phyloP scores from a whole-genome alignment of 805 yeast genomes.

The Ogataea allantospora region DNA sequence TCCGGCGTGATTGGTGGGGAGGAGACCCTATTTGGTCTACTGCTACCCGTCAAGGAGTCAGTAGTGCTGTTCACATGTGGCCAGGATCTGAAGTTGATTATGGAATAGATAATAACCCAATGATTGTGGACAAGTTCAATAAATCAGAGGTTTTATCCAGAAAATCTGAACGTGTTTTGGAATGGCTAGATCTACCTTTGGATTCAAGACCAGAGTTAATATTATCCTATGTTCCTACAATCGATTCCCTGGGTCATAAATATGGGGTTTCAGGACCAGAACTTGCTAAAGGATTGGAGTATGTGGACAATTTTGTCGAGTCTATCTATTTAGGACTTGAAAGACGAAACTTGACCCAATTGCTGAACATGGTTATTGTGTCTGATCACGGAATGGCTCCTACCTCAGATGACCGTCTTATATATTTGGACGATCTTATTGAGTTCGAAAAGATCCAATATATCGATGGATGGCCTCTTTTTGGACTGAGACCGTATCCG shows the following conservation, averaged over 20 bases:
- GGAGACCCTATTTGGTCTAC: constrained; percentile 91
- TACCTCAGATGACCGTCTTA: constrained; percentile 63
- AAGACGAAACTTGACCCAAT: constrained; percentile 54
- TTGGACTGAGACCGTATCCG: constrained; percentile 63
- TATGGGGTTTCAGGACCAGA: constrained; percentile 65
- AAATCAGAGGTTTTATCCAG: constrained; percentile 55
- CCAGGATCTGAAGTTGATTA: constrained; percentile 84
- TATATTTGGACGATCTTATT: constrained; percentile 71
- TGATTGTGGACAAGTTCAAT: constrained; percentile 62
- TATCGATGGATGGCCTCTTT: constrained; percentile 83
- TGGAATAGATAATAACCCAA: constrained; percentile 43
- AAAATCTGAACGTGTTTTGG: constrained; percentile 57
- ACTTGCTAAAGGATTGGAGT: constrained; percentile 49
- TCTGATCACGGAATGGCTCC: constrained; percentile 97
- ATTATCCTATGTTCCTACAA: constrained; percentile 74
- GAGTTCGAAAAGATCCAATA: constrained; percentile 55
- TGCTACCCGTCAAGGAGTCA: constrained; percentile 58
- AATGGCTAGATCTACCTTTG: constrained; percentile 65
- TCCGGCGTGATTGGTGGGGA: constrained; percentile 73
- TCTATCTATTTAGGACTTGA: constrained; percentile 46
- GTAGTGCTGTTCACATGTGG: constrained; percentile 91
- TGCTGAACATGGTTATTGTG: constrained; percentile 73
- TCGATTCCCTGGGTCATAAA: constrained; percentile 76
- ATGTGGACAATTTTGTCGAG: constrained; percentile 67
- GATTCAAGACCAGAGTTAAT: constrained; percentile 69